phyloP scores from a whole-genome alignment of 352 stramenopile genomes.

The Pythium folliculosum region DNA sequence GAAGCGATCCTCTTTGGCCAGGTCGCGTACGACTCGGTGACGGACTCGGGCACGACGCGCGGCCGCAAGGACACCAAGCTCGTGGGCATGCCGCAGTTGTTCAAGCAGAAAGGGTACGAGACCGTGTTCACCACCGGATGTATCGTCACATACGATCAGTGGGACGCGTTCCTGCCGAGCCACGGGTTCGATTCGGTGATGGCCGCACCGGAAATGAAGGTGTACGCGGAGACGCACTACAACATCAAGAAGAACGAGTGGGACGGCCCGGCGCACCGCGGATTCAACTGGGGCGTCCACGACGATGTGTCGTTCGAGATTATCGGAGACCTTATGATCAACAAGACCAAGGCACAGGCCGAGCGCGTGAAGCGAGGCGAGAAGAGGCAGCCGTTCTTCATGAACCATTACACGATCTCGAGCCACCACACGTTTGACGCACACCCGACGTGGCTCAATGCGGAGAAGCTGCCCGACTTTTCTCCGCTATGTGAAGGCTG shows the following conservation, averaged over 20 bases:
- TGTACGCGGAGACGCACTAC: conserved; percentile 35
- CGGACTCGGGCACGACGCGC: conserved; percentile 37
- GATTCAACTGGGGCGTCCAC: conserved; percentile 50
- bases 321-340: conserved; percentile 49
- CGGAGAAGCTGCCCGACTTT: conserved; percentile 40
- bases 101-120: conserved; percentile 53
- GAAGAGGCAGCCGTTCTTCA: conserved; percentile 45
- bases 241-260: conserved; percentile 40
- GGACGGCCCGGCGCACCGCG: conserved; percentile 24
- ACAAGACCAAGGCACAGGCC: conserved; percentile 42
- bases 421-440: conserved; percentile 47
- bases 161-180: conserved; percentile 43
- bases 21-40: conserved; percentile 43
- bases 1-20: conserved; percentile 60
- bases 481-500: conserved; percentile 39
- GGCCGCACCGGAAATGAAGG: conserved; percentile 43
- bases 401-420: conserved; percentile 64
- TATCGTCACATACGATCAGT: conserved; percentile 48
- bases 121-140: conserved; percentile 49
- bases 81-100: conserved; percentile 49
- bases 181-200: conserved; percentile 58
- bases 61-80: conserved; percentile 35
- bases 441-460: conserved; percentile 41
- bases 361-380: conserved; percentile 26
- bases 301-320: conserved; percentile 53